A percentile compares a stretch with the other conserved stretches of the same genome.
Conservation (phyloP, 352 stramenopile species). For the Albugo laibachii region DNA sequence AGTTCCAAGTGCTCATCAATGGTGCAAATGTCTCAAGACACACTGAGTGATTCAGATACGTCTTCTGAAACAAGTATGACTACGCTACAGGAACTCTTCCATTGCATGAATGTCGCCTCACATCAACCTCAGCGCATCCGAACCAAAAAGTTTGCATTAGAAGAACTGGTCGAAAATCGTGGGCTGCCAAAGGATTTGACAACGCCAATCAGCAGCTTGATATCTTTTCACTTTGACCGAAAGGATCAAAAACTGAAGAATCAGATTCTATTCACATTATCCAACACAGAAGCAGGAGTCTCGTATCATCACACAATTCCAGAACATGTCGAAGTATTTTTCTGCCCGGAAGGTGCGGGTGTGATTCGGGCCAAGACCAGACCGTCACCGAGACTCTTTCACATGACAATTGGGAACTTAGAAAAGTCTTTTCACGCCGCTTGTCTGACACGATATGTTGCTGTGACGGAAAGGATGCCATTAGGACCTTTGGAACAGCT, state of each 20-base stretch:
- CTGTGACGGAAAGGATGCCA: slow-evolving; percentile 36
- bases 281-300: slow-evolving; percentile 34
- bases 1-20: not conserved
- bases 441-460: slow-evolving; percentile 62
- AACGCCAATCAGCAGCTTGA: slow-evolving; percentile 28
- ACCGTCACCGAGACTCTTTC: slow-evolving; percentile 46
- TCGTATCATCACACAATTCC: slow-evolving; percentile 58
- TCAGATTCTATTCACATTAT: slow-evolving; percentile 48
- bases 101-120: slow-evolving; percentile 74
- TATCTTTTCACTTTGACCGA: slow-evolving; percentile 42
- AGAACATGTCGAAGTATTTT: slow-evolving; percentile 70
- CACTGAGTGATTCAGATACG: slow-evolving; percentile 9
- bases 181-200: slow-evolving; percentile 11
- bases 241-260: slow-evolving; percentile 38
- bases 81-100: slow-evolving; percentile 67
- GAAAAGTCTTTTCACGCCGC: slow-evolving; percentile 70
- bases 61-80: slow-evolving; percentile 64
- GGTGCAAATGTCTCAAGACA: not conserved
- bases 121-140: slow-evolving; percentile 57
- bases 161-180: slow-evolving; percentile 39
- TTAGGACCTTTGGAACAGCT: slow-evolving; percentile 56
- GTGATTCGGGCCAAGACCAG: slow-evolving; percentile 32
- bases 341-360: slow-evolving; percentile 35
- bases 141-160: slow-evolving; percentile 43
- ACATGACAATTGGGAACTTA: slow-evolving; percentile 66